A percentile compares a stretch with the other conserved stretches of the same genome.
Evolutionary conservation across 345 rosid genomes (phyloP).

Genomic region (Acer negundo): DNA sequence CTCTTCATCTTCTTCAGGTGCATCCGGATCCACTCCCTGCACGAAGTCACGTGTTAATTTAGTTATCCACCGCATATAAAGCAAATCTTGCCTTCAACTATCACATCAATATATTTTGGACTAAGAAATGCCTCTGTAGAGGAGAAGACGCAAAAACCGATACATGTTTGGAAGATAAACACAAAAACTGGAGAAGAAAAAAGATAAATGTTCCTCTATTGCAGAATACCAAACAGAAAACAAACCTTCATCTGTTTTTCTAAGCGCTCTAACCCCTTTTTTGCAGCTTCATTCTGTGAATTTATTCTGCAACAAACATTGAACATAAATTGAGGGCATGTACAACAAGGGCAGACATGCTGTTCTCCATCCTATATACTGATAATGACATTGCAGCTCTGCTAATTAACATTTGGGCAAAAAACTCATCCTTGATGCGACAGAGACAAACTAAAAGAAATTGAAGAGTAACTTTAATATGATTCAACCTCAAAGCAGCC

Average conservation of each 20-base stretch:
- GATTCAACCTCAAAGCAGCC: constrained; percentile 75
- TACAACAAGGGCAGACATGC: constrained; percentile 5
- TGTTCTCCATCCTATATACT: not conserved
- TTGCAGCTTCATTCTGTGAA: constrained; percentile 87
- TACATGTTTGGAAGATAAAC: too few species aligned
- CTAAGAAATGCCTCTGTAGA: not conserved
- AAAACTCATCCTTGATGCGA: not conserved
- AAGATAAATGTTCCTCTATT: not conserved
- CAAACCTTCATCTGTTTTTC: constrained; percentile 98
- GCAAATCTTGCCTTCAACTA: not conserved
- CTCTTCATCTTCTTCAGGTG: constrained; percentile 93
- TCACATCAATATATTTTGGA: not conserved
- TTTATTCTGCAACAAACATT: constrained; percentile 63
- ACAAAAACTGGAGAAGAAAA: too few species aligned
- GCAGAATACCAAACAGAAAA: not conserved
- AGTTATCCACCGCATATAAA: constrained; percentile 3
- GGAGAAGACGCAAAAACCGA: not conserved
- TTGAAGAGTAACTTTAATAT: not conserved
- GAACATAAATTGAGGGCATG: constrained; percentile 8
- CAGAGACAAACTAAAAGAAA: constrained; percentile 17
- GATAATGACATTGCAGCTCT: not conserved
- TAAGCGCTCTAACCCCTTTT: constrained; percentile 91
- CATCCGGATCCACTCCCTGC: constrained; percentile 99
- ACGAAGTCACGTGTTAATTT: not conserved
- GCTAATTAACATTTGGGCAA: not conserved